These are phyloP conservation scores for Sarocladium kiliense DNA, from an alignment of 2,329 filamentous ascomycete genomes.

Conservation along the genomic window DNA sequence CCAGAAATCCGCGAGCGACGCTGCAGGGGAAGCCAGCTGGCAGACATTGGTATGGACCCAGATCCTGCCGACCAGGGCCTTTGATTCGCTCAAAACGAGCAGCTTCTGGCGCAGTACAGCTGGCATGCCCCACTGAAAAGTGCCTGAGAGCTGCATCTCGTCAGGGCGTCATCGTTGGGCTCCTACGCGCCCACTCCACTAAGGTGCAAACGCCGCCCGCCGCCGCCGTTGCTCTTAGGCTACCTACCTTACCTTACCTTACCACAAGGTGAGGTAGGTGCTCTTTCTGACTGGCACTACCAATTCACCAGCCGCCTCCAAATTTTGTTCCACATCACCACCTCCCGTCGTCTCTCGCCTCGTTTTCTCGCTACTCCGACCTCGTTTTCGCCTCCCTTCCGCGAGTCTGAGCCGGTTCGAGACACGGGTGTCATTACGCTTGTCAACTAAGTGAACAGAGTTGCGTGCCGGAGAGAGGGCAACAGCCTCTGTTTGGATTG, in stretches of 20 bases:
- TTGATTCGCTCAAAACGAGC: not conserved
- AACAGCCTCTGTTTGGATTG: not conserved
- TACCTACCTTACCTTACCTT: not conserved
- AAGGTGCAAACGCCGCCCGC: no score
- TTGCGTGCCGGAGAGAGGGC: not conserved
- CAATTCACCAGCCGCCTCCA: conserved; percentile 5
- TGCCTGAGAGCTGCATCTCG: conserved; percentile 7
- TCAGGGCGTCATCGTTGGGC: conserved; percentile 9
- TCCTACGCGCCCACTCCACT: not conserved
- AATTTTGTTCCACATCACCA: conserved; percentile 8
- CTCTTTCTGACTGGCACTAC: not conserved
- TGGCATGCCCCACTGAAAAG: conserved; percentile 3
- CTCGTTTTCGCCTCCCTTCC: not conserved
- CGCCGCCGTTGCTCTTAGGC: not conserved
- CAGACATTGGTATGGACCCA: not conserved
- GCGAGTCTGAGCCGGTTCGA: conserved; percentile 1
- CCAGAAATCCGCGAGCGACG: not conserved
- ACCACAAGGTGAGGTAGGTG: no score
- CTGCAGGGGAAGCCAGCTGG: not conserved
- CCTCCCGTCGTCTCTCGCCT: not conserved
- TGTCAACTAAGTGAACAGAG: not conserved
- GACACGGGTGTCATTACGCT: not conserved
- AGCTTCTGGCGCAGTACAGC: conserved; percentile 3
- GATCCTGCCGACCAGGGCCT: not conserved
- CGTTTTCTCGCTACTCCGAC: not conserved